Conservation (phyloP, 305 asterid species). For the Rubia tinctorum region DNA sequence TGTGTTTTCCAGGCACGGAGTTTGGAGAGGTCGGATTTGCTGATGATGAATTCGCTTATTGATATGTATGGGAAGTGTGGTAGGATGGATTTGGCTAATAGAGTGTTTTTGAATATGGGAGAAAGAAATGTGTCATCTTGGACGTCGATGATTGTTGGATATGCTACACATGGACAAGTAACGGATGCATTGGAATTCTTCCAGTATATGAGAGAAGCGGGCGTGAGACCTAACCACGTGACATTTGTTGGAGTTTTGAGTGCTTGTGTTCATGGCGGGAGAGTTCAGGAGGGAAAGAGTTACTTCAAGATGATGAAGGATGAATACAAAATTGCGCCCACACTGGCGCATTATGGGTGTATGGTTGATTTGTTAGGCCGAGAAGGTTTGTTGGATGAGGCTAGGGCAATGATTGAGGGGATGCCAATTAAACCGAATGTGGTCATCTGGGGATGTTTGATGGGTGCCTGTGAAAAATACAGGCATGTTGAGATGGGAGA, state of each 20-base stretch:
- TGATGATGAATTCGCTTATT: conserved; percentile 70
- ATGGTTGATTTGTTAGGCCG: conserved; percentile 86
- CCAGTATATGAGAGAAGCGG: conserved; percentile 43
- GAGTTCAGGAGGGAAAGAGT: conserved; percentile 61
- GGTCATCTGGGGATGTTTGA: conserved; percentile 80
- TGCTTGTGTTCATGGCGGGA: conserved; percentile 90
- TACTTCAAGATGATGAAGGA: conserved; percentile 62
- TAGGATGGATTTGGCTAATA: conserved; percentile 70
- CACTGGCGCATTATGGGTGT: conserved; percentile 78
- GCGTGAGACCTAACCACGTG: conserved; percentile 62
- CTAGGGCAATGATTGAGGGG: conserved; percentile 57
- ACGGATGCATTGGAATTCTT: conserved; percentile 59
- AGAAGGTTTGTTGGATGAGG: conserved; percentile 72
- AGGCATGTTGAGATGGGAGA: conserved; percentile 73
- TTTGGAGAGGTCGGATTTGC: conserved; percentile 37
- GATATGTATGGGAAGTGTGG: conserved; percentile 94
- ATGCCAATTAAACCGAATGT: conserved; percentile 88
- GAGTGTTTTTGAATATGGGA: conserved; percentile 53
- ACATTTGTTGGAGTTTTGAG: conserved; percentile 75
- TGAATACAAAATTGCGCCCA: conserved; percentile 49
- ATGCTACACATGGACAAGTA: conserved; percentile 67
- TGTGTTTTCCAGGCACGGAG: conserved; percentile 51
- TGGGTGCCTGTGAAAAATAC: conserved; percentile 90
- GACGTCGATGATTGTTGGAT: conserved; percentile 87
- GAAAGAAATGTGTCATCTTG: conserved; percentile 78